phyloP scores from a whole-genome alignment of 2,329 filamentous ascomycete species.

The Diplodia seriata region DNA sequence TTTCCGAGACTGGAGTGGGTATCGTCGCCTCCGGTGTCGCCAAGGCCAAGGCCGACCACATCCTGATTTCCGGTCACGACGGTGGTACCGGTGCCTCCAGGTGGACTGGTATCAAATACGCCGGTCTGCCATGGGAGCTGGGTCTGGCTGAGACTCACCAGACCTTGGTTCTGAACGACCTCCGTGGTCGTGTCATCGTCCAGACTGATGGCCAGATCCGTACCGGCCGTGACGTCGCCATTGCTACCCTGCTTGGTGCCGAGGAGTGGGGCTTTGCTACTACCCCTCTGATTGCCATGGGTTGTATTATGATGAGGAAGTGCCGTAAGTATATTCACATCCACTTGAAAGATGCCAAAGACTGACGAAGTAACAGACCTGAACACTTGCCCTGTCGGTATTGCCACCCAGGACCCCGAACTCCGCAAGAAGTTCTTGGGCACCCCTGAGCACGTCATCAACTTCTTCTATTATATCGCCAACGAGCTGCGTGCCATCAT shows the following conservation, averaged over 20 bases:
- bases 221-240: slow-evolving; percentile 91
- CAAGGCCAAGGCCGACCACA: slow-evolving; percentile 96
- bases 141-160: slow-evolving; percentile 97
- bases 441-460: slow-evolving; percentile 94
- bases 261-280: slow-evolving; percentile 98
- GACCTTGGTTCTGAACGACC: slow-evolving; percentile 92
- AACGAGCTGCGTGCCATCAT: slow-evolving; percentile 97
- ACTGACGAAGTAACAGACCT: slow-evolving; percentile 36
- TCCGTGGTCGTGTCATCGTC: slow-evolving; percentile 92
- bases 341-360: no score
- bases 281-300: slow-evolving; percentile 93
- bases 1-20: slow-evolving; percentile 95
- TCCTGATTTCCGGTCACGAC: slow-evolving; percentile 94
- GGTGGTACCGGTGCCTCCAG: slow-evolving; percentile 95
- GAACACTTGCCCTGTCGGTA: slow-evolving; percentile 90
- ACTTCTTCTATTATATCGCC: slow-evolving; percentile 98
- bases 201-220: slow-evolving; percentile 95
- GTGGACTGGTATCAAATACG: slow-evolving; percentile 99
- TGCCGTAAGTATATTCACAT: slow-evolving; percentile 48
- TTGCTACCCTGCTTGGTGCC: slow-evolving; percentile 93
- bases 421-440: slow-evolving; percentile 92
- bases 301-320: slow-evolving; percentile 93
- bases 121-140: slow-evolving; percentile 93
- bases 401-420: slow-evolving; percentile 94
- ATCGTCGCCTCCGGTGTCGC: slow-evolving; percentile 97